These are phyloP conservation scores for Anastatica hierochuntica DNA, from an alignment of 345 rosid species.

Conservation along the genomic window DNA sequence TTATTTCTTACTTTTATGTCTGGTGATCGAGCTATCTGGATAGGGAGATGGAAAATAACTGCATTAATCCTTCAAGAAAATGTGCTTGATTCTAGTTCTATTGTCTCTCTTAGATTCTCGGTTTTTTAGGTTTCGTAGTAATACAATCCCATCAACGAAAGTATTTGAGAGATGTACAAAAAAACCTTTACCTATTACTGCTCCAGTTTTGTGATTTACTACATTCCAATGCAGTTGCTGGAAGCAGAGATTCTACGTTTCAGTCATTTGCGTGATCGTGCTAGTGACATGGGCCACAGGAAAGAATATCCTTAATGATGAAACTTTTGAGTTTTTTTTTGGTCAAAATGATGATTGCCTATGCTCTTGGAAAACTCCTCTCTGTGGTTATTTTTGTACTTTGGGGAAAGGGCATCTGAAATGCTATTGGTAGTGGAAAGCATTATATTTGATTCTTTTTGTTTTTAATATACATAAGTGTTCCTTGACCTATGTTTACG, in stretches of 20 bases:
- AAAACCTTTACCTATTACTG: neutral
- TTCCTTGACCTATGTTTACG: slow-evolving; percentile 71
- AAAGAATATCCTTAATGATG: slow-evolving; percentile 86
- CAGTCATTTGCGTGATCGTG: slow-evolving; percentile 98
- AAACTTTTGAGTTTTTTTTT: neutral
- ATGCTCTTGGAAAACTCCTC: neutral
- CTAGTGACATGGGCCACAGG: slow-evolving; percentile 86
- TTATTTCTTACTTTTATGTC: neutral
- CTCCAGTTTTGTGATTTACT: slow-evolving; percentile 1
- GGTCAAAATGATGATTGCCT: neutral
- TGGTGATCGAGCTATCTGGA: neutral
- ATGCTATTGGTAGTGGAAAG: neutral
- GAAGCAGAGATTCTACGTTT: slow-evolving; percentile 78
- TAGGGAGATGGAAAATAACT: neutral
- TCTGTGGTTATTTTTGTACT: slow-evolving; percentile 10
- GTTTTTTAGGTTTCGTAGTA: slow-evolving; percentile 1
- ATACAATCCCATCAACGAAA: neutral
- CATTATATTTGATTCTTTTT: neutral
- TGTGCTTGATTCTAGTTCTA: slow-evolving; percentile 10
- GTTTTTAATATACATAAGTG: slow-evolving; percentile 4
- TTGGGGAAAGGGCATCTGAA: slow-evolving; percentile 3
- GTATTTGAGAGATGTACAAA: neutral
- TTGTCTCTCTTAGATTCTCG: slow-evolving; percentile 1
- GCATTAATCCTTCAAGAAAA: too few relatives aligned
- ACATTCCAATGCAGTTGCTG: slow-evolving; percentile 54